phyloP scores from a whole-genome alignment of 2,329 filamentous ascomycete species.

The Fusarium redolens region DNA sequence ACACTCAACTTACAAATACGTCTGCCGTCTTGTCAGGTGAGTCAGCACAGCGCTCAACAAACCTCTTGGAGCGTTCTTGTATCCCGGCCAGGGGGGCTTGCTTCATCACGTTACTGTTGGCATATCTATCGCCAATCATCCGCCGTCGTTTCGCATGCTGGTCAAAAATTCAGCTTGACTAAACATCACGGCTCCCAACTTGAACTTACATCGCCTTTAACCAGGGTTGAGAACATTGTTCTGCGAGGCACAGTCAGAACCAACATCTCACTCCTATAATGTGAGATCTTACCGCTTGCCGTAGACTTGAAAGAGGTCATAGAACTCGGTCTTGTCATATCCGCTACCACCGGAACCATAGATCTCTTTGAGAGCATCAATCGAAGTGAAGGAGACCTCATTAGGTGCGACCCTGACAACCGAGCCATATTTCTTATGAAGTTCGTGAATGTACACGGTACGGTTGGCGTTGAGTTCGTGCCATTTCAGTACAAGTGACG shows the following conservation, averaged over 20 bases:
- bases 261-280: neutral
- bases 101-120: slow-evolving; percentile 74
- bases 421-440: slow-evolving; percentile 67
- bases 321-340: slow-evolving; percentile 74
- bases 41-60: slow-evolving; percentile 64
- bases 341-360: slow-evolving; percentile 71
- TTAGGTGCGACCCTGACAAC: slow-evolving; percentile 68
- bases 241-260: slow-evolving; percentile 45
- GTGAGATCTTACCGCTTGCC: slow-evolving; percentile 60
- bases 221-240: slow-evolving; percentile 70
- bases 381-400: slow-evolving; percentile 69
- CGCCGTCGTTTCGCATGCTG: slow-evolving; percentile 73
- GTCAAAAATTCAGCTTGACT: neutral
- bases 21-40: slow-evolving; percentile 62
- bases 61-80: slow-evolving; percentile 64
- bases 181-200: neutral
- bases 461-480: slow-evolving; percentile 66
- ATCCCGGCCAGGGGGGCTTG: slow-evolving; percentile 67
- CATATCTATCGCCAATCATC: slow-evolving; percentile 73
- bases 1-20: slow-evolving; percentile 64
- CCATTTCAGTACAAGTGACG: slow-evolving; percentile 63
- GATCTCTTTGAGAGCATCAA: slow-evolving; percentile 69
- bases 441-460: slow-evolving; percentile 65
- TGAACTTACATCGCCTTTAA: slow-evolving; percentile 62
- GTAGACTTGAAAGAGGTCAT: slow-evolving; percentile 69